Conservation (phyloP, 2,329 filamentous ascomycete species). For the Colletotrichum spaethianum region DNA sequence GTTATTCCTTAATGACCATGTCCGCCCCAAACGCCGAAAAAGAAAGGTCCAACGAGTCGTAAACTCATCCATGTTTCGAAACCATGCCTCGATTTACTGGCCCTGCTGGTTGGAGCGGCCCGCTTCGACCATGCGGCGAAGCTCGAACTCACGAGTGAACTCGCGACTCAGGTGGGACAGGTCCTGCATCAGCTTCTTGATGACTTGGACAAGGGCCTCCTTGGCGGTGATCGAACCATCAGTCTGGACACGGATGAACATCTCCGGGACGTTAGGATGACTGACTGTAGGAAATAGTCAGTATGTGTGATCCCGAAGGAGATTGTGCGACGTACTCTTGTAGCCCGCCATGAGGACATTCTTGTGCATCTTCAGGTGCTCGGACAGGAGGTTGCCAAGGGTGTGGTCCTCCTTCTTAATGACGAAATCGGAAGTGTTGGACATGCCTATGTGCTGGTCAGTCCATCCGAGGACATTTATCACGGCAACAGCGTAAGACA, state of each 20-base stretch:
- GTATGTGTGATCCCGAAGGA: slow-evolving; percentile 30
- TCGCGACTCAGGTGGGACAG: slow-evolving; percentile 85
- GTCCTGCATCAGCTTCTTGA: slow-evolving; percentile 85
- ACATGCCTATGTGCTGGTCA: slow-evolving; percentile 75
- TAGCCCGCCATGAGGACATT: slow-evolving; percentile 94
- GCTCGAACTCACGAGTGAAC: slow-evolving; percentile 92
- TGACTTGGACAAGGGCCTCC: slow-evolving; percentile 85
- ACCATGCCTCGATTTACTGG: slow-evolving; percentile 1
- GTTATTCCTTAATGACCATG: slow-evolving; percentile 32
- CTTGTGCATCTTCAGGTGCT: slow-evolving; percentile 86
- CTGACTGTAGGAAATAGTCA: slow-evolving; percentile 55
- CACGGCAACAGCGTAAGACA: slow-evolving; percentile 40
- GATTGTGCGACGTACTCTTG: slow-evolving; percentile 73
- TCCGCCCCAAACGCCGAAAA: slow-evolving; percentile 45
- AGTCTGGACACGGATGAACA: slow-evolving; percentile 87
- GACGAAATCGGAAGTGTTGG: slow-evolving; percentile 94
- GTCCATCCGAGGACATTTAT: not conserved
- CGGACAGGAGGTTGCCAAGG: slow-evolving; percentile 88
- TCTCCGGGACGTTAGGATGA: slow-evolving; percentile 73
- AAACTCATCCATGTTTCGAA: not conserved
- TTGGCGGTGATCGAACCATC: slow-evolving; percentile 91
- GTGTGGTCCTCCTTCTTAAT: slow-evolving; percentile 98
- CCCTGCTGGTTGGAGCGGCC: slow-evolving; percentile 64
- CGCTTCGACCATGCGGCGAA: slow-evolving; percentile 85
- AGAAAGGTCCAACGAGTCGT: slow-evolving; percentile 26